A percentile compares a stretch with the other conserved stretches of the same genome.
phyloP scores from a whole-genome alignment of 2,329 filamentous ascomycete genomes.

The Monosporascus ibericus region DNA sequence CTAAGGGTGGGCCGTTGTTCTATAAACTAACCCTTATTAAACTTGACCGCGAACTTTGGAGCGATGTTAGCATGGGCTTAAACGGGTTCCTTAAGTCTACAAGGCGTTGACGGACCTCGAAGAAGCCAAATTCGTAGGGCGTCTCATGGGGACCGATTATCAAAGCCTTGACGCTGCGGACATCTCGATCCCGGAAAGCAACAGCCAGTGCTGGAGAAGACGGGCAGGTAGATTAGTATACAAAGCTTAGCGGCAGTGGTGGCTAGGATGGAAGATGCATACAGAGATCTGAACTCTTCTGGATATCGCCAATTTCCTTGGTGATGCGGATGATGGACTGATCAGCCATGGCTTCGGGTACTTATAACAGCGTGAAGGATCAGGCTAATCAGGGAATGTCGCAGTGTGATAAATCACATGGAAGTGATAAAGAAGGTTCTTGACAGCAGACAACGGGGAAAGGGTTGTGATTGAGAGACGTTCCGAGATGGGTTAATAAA shows the following conservation, averaged over 20 bases:
- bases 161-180: constrained; percentile 78
- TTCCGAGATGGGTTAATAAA: no score
- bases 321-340: constrained; percentile 86
- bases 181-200: constrained; percentile 79
- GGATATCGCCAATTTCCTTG: constrained; percentile 82
- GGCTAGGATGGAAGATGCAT: constrained; percentile 28
- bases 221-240: constrained; percentile 13
- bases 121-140: constrained; percentile 96
- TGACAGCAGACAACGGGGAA: no score
- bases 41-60: constrained; percentile 67
- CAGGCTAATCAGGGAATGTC: constrained; percentile 1
- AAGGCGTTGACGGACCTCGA: constrained; percentile 60
- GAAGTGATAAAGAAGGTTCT: no score
- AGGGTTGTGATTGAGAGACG: no score
- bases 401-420: no score
- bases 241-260: not conserved
- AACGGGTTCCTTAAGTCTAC: not conserved
- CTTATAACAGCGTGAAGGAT: constrained; percentile 2
- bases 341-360: constrained; percentile 57
- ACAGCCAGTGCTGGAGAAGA: constrained; percentile 66
- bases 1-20: not conserved
- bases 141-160: constrained; percentile 92
- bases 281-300: constrained; percentile 81
- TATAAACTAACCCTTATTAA: constrained; percentile 57
- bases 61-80: constrained; percentile 19